Conservation (phyloP, 352 stramenopile species). For the Nothophytophthora sp. region DNA sequence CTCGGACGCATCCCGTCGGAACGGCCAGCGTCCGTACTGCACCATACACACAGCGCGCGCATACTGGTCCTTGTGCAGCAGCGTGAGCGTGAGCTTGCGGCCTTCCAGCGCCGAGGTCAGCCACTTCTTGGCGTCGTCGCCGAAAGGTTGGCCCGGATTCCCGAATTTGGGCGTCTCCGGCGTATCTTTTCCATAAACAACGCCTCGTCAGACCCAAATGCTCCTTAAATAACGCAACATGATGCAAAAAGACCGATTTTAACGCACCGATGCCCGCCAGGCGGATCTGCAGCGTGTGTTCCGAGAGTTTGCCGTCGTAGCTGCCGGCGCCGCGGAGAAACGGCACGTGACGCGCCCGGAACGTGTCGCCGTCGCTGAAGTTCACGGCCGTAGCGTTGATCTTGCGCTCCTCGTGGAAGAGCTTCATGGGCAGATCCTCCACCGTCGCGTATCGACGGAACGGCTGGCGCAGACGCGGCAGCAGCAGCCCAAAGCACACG, state of each 20-base stretch:
- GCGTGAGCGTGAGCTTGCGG: slow-evolving; percentile 63
- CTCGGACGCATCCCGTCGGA: slow-evolving; percentile 75
- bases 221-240: too few species aligned
- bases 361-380: slow-evolving; percentile 84
- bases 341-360: slow-evolving; percentile 72
- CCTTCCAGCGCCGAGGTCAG: slow-evolving; percentile 46
- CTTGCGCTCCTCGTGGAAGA: slow-evolving; percentile 65
- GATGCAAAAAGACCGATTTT: too few species aligned
- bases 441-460: slow-evolving; percentile 79
- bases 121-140: slow-evolving; percentile 80
- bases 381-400: slow-evolving; percentile 55
- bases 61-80: slow-evolving; percentile 88
- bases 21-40: slow-evolving; percentile 78
- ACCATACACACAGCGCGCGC: slow-evolving; percentile 83
- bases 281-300: slow-evolving; percentile 85
- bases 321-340: slow-evolving; percentile 38
- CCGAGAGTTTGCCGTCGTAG: slow-evolving; percentile 63
- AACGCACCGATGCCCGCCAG: slow-evolving; percentile 71
- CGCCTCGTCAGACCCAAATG: not conserved
- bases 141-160: slow-evolving; percentile 72
- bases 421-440: slow-evolving; percentile 72
- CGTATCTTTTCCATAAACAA: slow-evolving; percentile 43
- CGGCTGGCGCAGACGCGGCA: slow-evolving; percentile 56
- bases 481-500: slow-evolving; percentile 52
- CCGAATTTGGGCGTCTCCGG: slow-evolving; percentile 89